These are phyloP conservation scores for Houttuynia cordata DNA, from an alignment of 164 flowering plant genomes.

Conservation along the genomic window DNA sequence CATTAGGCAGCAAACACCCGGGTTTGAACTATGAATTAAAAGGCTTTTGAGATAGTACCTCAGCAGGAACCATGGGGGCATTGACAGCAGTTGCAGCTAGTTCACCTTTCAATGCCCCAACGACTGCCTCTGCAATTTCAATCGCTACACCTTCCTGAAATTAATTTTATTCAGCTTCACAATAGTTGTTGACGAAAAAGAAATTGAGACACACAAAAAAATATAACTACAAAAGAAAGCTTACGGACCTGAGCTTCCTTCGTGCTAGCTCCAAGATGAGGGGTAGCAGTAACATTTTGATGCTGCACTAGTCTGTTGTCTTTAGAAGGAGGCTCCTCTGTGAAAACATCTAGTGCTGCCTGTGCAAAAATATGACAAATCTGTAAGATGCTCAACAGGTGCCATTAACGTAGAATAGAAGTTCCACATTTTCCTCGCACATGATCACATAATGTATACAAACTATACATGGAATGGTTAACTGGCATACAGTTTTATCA, in stretches of 20 bases:
- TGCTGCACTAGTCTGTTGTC: slow-evolving; percentile 64
- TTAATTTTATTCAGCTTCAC: not conserved
- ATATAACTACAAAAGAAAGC: not conserved
- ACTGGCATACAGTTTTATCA: too few relatives aligned
- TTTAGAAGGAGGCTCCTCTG: slow-evolving; percentile 66
- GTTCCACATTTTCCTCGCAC: too few relatives aligned
- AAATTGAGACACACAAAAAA: not conserved
- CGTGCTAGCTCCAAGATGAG: slow-evolving; percentile 94
- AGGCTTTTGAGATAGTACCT: slow-evolving; percentile 27
- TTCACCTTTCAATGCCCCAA: slow-evolving; percentile 70
- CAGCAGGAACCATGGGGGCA: slow-evolving; percentile 83
- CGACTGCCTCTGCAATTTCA: slow-evolving; percentile 87
- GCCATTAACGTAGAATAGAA: too few relatives aligned
- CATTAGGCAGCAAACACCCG: not conserved
- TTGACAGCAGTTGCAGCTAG: slow-evolving; percentile 85
- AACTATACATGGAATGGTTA: too few relatives aligned
- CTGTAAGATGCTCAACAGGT: not conserved
- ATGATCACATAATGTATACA: too few relatives aligned
- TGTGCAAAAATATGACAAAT: slow-evolving; percentile 12
- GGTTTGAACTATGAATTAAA: not conserved
- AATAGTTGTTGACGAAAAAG: too few relatives aligned
- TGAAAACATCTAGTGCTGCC: slow-evolving; percentile 92
- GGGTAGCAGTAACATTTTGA: slow-evolving; percentile 68
- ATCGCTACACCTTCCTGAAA: slow-evolving; percentile 82
- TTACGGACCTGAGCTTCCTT: slow-evolving; percentile 70